A percentile compares a stretch with the other conserved stretches of the same genome.
Evolutionary conservation across 2,329 filamentous ascomycete genomes (phyloP).

Genomic region (Cladosporium colombiae): DNA sequence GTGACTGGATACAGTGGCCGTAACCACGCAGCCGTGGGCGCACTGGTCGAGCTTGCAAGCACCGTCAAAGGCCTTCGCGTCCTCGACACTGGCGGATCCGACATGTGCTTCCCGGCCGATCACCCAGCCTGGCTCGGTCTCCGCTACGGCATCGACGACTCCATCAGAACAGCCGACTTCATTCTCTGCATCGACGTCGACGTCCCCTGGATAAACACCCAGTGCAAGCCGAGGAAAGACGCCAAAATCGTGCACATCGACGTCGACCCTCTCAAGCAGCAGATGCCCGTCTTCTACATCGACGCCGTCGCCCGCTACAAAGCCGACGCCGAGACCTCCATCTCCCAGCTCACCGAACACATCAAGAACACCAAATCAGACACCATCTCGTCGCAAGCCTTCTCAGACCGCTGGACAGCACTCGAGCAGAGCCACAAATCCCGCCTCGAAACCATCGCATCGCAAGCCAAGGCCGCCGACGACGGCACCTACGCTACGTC

Average conservation of each 20-base stretch:
- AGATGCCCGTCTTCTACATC: conserved; percentile 61
- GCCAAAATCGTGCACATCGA: conserved; percentile 67
- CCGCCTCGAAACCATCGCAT: conserved; percentile 62
- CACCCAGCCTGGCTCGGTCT: conserved; percentile 64
- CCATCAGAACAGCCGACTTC: conserved; percentile 74
- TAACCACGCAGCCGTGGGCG: conserved; percentile 62
- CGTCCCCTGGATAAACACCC: conserved; percentile 89
- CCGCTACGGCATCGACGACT: conserved; percentile 71
- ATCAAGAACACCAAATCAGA: conserved; percentile 53
- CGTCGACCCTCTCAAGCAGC: conserved; percentile 65
- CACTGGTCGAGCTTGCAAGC: conserved; percentile 67
- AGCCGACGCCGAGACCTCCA: conserved; percentile 54
- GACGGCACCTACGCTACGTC: conserved; percentile 65
- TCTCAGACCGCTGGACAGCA: conserved; percentile 50
- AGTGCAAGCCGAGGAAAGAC: conserved; percentile 58
- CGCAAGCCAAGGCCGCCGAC: conserved; percentile 57
- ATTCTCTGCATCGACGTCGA: conserved; percentile 87
- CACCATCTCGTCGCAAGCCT: conserved; percentile 37
- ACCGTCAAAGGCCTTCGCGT: conserved; percentile 69
- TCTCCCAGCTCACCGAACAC: conserved; percentile 55
- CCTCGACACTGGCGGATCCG: conserved; percentile 73
- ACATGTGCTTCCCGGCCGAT: conserved; percentile 77
- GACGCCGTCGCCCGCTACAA: conserved; percentile 54
- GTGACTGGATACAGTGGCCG: conserved; percentile 72
- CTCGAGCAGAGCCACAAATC: conserved; percentile 61